Evolutionary conservation across 192 early-diverging fungal species (phyloP), one percentile per base, ranked within the genome.

Genomic region (Coemansia interrupta): DNA sequence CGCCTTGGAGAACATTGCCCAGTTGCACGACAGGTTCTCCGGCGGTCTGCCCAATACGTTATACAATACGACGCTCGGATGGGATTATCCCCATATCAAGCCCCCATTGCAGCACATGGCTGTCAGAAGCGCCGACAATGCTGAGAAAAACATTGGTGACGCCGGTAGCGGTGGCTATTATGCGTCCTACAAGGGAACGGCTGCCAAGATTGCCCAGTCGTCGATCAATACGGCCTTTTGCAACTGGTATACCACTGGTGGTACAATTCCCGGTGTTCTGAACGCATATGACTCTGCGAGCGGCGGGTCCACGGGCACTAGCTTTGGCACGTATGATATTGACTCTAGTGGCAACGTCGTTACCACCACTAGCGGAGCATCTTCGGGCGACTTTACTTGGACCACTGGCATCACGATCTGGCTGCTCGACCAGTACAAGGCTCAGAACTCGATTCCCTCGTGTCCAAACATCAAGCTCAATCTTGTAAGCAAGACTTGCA

Each of bases 71-170:
- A 64, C 80, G 6, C 61, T 86, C 68, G 79, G 82, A 50, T 90
- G 88, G 88, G 88, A 88, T 64, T 83, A 67, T 44, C 88, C 88
- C 10, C 83, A 88, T 54, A 70, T 80, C 15, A 86, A 85, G 80
- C 82, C 86, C 15, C 86, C 86, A 14, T 69, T 85, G 49, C 76
- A 82, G 55, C 84, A 85, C 47, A 74, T 84, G 60, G 64, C 78
- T 15, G 63, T 84, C 14, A 58, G 75, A 18, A 62, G 58, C 23
- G 72, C 63, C 17, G 48, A 59, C 4, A 59, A 52, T 11, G 30
- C 18, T 39, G 45, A 56, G 22, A 63, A 65, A 17, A 26, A 36
- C 22, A 26, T 54, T 0, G 50, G 55, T 0, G 32, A 36, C 32
- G 9, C 32, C 10, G 14, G 13, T 10, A 18, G 38, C n/a, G n/a